Conservation (phyloP, 1,284 basidiomycete species). For the Ganoderma multipileum region DNA sequence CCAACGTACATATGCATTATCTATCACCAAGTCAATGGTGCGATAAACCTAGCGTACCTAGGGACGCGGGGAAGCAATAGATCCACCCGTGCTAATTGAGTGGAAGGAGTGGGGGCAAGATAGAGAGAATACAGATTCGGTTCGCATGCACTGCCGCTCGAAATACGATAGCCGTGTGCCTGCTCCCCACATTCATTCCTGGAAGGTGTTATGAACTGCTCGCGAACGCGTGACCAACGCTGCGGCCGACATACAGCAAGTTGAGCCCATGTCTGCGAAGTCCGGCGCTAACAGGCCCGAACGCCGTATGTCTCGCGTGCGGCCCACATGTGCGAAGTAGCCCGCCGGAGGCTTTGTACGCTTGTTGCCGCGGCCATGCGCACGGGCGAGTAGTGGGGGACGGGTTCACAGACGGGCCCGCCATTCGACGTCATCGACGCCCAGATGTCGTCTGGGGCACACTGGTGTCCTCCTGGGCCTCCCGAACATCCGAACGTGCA, state of each 20-base stretch:
- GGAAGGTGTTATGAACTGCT: neutral
- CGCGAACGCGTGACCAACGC: neutral
- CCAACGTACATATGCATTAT: neutral
- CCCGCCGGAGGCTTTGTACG: neutral
- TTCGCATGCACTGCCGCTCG: slow-evolving; percentile 1
- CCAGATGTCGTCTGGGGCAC: neutral
- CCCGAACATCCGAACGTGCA: slow-evolving; percentile 4
- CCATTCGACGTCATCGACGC: neutral
- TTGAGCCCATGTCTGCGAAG: slow-evolving; percentile 8
- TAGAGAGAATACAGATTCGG: neutral
- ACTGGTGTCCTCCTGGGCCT: neutral
- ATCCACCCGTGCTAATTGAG: slow-evolving; percentile 18
- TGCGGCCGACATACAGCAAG: neutral
- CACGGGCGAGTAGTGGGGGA: neutral
- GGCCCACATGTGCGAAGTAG: slow-evolving; percentile 14
- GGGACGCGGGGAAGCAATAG: slow-evolving; percentile 5
- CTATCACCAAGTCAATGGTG: neutral
- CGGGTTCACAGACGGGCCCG: neutral
- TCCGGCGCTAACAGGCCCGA: slow-evolving; percentile 10
- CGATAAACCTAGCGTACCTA: neutral
- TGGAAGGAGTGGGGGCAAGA: neutral
- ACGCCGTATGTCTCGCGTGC: slow-evolving; percentile 20
- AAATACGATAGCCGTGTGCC: neutral
- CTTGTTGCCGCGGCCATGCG: neutral
- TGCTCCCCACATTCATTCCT: neutral